Conservation (phyloP, 345 rosid species). For the Heritiera fomes region DNA sequence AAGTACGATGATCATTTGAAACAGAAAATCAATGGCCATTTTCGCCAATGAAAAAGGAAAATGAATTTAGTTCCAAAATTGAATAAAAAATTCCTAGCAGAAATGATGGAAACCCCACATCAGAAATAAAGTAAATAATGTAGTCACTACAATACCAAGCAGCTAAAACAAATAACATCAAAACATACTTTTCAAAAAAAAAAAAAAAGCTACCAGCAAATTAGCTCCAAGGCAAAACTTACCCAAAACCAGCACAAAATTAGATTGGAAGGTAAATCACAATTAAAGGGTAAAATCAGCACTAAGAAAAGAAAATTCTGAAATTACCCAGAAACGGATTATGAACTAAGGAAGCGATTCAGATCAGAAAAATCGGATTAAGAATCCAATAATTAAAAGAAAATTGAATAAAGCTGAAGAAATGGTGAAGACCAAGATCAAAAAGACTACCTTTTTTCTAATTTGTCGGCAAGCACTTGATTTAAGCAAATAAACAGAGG, state of each 20-base stretch:
- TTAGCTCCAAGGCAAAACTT: neutral
- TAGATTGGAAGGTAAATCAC: neutral
- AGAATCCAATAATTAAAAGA: neutral
- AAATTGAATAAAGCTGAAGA: neutral
- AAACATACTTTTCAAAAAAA: neutral
- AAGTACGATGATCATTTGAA: neutral
- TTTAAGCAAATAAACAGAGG: neutral
- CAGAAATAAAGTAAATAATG: neutral
- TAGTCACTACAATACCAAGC: neutral
- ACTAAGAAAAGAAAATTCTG: neutral
- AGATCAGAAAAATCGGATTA: neutral
- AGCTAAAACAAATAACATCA: neutral
- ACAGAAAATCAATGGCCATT: neutral
- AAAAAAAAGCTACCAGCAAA: neutral
- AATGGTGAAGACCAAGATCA: neutral
- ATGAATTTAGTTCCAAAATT: neutral
- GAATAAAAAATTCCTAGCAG: neutral
- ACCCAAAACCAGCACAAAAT: conserved; percentile 8
- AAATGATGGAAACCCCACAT: neutral
- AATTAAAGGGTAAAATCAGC: neutral
- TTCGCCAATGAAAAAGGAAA: neutral
- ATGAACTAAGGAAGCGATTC: neutral
- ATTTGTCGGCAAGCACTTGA: neutral
- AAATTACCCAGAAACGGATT: conserved; percentile 8
- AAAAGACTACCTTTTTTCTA: neutral